A percentile compares a stretch with the other conserved stretches of the same genome.
These are phyloP conservation scores for Schrenkiella parvula DNA, from an alignment of 345 rosid species.

Conservation along the genomic window DNA sequence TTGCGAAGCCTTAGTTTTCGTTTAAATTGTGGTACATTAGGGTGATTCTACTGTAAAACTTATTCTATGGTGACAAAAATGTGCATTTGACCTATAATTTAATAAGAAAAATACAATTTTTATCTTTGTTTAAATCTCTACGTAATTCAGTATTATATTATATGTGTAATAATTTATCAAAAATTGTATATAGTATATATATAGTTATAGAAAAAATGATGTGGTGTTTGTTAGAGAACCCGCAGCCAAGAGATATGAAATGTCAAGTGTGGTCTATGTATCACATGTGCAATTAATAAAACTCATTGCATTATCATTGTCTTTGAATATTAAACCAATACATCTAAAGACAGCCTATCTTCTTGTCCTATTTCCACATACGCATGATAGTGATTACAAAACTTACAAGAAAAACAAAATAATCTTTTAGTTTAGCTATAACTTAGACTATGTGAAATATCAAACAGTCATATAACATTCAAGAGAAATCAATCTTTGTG, in stretches of 20 bases:
- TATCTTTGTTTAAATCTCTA: neutral
- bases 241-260: neutral
- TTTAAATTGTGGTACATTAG: too few species aligned
- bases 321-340: neutral
- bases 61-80: neutral
- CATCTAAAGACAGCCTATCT: neutral
- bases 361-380: neutral
- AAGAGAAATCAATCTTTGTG: neutral
- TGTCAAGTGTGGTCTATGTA: constrained; percentile 3
- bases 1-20: too few species aligned
- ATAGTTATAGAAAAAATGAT: neutral
- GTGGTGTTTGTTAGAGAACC: neutral
- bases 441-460: neutral
- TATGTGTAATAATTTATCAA: neutral
- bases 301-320: neutral
- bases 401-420: neutral
- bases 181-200: too few species aligned
- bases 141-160: neutral
- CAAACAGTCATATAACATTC: neutral
- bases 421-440: neutral
- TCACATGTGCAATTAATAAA: neutral
- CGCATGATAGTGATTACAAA: neutral
- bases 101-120: too few species aligned
- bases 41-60: neutral
- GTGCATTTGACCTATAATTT: neutral